Evolutionary conservation across 2,329 filamentous ascomycete genomes (phyloP).

Genomic region (Dryadomyces quercus-mongolicae): DNA sequence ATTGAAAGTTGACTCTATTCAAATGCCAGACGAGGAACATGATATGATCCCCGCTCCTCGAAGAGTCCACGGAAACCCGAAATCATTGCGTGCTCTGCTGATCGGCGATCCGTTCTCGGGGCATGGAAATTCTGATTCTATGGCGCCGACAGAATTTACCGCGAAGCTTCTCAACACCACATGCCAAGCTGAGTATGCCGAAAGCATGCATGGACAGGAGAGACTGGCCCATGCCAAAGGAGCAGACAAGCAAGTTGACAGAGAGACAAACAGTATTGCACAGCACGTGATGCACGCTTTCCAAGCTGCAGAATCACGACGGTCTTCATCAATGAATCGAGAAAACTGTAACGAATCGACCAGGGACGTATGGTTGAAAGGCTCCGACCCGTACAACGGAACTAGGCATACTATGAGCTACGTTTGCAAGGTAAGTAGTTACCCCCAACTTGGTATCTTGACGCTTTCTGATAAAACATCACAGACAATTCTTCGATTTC

Average conservation of each 20-base stretch:
- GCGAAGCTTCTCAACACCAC: slow-evolving; percentile 5
- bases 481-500: slow-evolving; percentile 10
- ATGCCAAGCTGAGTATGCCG: not conserved
- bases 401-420: slow-evolving; percentile 11
- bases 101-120: slow-evolving; percentile 7
- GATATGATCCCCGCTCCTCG: not conserved
- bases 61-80: not conserved
- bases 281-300: slow-evolving; percentile 8
- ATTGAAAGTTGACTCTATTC: not conserved
- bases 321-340: not conserved
- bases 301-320: not conserved
- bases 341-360: not conserved
- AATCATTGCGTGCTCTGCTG: not conserved
- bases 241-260: not conserved
- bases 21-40: not conserved
- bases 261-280: slow-evolving; percentile 1
- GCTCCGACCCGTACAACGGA: slow-evolving; percentile 9
- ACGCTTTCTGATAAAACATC: not conserved
- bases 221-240: not conserved
- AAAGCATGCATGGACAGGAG: not conserved
- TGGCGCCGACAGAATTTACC: slow-evolving; percentile 5
- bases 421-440: slow-evolving; percentile 9
- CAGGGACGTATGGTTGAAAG: slow-evolving; percentile 7
- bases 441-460: not conserved
- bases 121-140: not conserved